Base-by-base conservation (phyloP, 75 land plant genomes). In the Pinus taeda region DNA sequence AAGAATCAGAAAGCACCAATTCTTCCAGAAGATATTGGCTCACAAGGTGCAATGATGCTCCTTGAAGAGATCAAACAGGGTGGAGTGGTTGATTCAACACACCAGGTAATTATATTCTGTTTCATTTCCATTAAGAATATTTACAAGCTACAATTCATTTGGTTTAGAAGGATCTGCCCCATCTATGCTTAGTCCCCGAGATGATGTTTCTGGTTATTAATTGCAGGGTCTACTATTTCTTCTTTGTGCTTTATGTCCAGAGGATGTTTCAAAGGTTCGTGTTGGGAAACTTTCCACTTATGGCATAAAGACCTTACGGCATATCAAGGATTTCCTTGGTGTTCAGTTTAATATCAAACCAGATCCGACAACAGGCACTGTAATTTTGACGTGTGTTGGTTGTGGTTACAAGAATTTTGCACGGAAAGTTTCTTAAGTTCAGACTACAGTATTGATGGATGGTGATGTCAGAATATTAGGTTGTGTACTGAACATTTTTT, bases 41-140 rank as follows among this genome's bases (percentile, higher is more conserved):
- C 82, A 45, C 85, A 84, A 64, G 89, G 84, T 60, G 98, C 98
- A 57, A 88, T 86, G 21, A 61, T 77, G 78, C 76, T 97, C 4
- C 87, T 95, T 21, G 91, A 85, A 58, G 99, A 97, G 80, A 90
- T 97, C 58, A 88, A 84, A 75, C 87, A 93, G 81, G 98, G 99
- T 1, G 99, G 99, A n/a, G 98, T 97, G 1, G 96, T 97, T 12
- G 98, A 95, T 85, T 93, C 98, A 24, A 84, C 94, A 17, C 96
- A 95, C 74, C 99, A 93, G 92, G 96, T 83, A 56, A 59, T 58
- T 77, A 22, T 11, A 36, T 69, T 42, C 12, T 45, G 9, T 37
- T 67, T 30, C n/a, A 33, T n/a, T 18, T 42, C 18, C 29, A 74
- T 63, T 92, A 20, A 49, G 55, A 1, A 9, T 71, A 81, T 69